Evolutionary conservation across 75 land plant species (phyloP), one percentile per base, ranked within the genome.

Genomic region (Adiantum capillusveneris): DNA sequence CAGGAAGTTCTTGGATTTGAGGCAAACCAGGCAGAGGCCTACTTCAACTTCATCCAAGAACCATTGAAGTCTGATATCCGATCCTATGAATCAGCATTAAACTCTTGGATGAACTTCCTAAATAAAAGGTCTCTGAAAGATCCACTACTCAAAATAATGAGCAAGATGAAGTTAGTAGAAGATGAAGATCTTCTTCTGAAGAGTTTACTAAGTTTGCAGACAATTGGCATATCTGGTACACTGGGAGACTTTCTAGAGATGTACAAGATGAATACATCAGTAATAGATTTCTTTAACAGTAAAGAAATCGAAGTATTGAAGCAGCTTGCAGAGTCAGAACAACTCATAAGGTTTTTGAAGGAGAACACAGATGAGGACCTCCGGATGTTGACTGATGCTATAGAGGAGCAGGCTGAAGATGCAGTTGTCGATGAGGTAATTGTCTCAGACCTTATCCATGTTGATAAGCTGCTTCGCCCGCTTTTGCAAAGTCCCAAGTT

Each of bases 401-500:
- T 66, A 27, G 67, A 65, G 58, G 67, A 65, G 26, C 59, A 56
- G n/a, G 54, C 67, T 56, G 67, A 65, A 28, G 37, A 65, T 55
- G 67, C 54, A 25, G 29, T 65, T 56, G 44, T 65, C 6, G 58
- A 65, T 28, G 58, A 65, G 34, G 46, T 57, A 25, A 56, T 36
- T 39, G 42, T 65, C 16, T 65, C 67, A 24, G 67, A 65, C 29
- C 21, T 65, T 56, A 55, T 65, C 31, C 58, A 65, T 12, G 31
- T 65, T 30, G 58, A 65, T 31, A 48, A 50, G 29, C 25, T 62
- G 53, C 12, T 48, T 48, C 26, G 64, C 30, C 45, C 28, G 17
- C 54, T 48, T 28, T n/a, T 62, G 13, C 3, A 30, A 20, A 50
- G 26, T 58, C 12, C 59, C 6, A 30, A 7, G 11, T 31, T 58